Evolutionary conservation across 1,284 basidiomycete genomes (phyloP).

Genomic region (Taiwanofungus camphoratus): DNA sequence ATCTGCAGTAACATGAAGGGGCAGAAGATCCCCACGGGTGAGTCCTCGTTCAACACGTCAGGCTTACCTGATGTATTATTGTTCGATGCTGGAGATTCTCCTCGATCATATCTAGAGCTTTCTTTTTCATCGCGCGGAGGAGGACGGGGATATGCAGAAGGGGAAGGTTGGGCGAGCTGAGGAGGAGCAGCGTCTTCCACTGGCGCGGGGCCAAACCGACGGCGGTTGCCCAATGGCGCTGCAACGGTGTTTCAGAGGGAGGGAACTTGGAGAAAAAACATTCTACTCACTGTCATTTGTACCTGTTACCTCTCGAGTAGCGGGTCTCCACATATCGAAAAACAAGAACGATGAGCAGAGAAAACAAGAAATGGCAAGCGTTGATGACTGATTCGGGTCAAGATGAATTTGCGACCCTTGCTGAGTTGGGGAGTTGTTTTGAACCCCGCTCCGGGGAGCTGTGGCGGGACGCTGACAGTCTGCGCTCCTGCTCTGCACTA

Average conservation of each 20-base stretch:
- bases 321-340: slow-evolving; percentile 79
- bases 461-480: slow-evolving; percentile 7
- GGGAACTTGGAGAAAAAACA: slow-evolving; percentile 11
- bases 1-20: slow-evolving; percentile 18
- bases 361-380: slow-evolving; percentile 14
- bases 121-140: slow-evolving; percentile 42
- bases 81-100: slow-evolving; percentile 36
- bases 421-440: slow-evolving; percentile 4
- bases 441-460: slow-evolving; percentile 13
- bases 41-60: slow-evolving; percentile 11
- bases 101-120: slow-evolving; percentile 51
- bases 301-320: slow-evolving; percentile 76
- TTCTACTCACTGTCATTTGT: slow-evolving; percentile 67
- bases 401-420: neutral
- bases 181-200: slow-evolving; percentile 68
- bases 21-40: slow-evolving; percentile 13
- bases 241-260: slow-evolving; percentile 18
- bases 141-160: slow-evolving; percentile 74
- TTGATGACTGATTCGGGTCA: slow-evolving; percentile 5
- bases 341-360: slow-evolving; percentile 30
- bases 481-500: too few relatives aligned
- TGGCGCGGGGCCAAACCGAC: slow-evolving; percentile 84
- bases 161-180: slow-evolving; percentile 79
- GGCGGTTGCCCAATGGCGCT: slow-evolving; percentile 79
- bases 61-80: slow-evolving; percentile 30